Evolutionary conservation across 2,329 filamentous ascomycete species (phyloP).

Genomic region (Phialocephala sp.): DNA sequence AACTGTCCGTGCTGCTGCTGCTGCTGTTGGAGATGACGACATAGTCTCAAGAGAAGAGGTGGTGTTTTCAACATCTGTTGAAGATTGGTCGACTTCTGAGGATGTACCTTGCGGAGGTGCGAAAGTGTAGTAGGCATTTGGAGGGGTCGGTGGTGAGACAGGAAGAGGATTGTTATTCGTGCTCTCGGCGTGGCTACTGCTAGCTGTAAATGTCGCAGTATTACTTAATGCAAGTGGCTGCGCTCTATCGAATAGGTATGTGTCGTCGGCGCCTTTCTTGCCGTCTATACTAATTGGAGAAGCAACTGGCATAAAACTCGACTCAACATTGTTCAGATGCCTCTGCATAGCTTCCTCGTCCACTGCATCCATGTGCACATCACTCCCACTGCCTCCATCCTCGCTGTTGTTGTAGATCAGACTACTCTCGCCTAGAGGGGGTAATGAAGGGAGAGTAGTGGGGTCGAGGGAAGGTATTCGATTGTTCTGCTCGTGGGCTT

Average conservation of each 20-base stretch:
- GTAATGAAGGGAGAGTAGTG: slow-evolving; percentile 35
- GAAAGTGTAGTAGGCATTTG: slow-evolving; percentile 35
- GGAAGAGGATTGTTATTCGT: slow-evolving; percentile 10
- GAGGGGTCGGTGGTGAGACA: slow-evolving; percentile 36
- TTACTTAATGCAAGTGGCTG: slow-evolving; percentile 14
- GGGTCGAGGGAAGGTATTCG: slow-evolving; percentile 35
- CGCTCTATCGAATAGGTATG: slow-evolving; percentile 60
- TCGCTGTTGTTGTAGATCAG: slow-evolving; percentile 38
- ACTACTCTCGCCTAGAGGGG: slow-evolving; percentile 40
- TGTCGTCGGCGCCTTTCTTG: slow-evolving; percentile 58
- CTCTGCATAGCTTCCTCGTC: slow-evolving; percentile 43
- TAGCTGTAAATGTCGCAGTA: slow-evolving; percentile 15
- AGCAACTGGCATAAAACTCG: slow-evolving; percentile 64
- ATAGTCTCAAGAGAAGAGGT: slow-evolving; percentile 59
- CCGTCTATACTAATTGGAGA: slow-evolving; percentile 59
- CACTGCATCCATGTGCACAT: slow-evolving; percentile 35
- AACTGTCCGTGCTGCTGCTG: slow-evolving; percentile 58
- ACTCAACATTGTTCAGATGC: slow-evolving; percentile 68
- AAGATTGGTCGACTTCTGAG: slow-evolving; percentile 26
- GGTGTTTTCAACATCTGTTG: slow-evolving; percentile 44
- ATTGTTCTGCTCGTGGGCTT: slow-evolving; percentile 30
- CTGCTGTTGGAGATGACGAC: slow-evolving; percentile 62
- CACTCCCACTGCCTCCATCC: slow-evolving; percentile 33
- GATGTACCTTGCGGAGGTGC: slow-evolving; percentile 30
- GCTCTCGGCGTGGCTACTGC: not conserved